Percentiles rank a stretch among this genome's conserved stretches.
Conservation (phyloP, 805 yeast species). For the Myxozyma udenii region DNA sequence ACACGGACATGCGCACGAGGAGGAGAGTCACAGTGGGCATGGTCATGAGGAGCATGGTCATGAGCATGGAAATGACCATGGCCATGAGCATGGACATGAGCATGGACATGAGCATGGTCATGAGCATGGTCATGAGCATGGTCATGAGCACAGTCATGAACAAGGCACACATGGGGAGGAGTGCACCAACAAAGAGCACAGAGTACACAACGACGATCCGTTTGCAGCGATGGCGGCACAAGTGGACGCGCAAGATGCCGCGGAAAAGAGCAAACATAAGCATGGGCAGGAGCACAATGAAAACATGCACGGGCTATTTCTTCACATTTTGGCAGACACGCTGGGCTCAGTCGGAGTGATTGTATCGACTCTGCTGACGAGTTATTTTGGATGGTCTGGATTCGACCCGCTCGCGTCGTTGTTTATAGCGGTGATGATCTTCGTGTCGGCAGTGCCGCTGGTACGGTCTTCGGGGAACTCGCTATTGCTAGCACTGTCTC, state of each 20-base stretch:
- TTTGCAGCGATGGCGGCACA: conserved; percentile 4
- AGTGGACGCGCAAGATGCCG: conserved; percentile 14
- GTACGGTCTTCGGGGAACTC: conserved; percentile 75
- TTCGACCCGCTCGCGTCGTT: conserved; percentile 93
- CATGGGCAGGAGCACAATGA: conserved; percentile 45
- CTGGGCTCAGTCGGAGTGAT: conserved; percentile 96
- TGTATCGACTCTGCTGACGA: conserved; percentile 76
- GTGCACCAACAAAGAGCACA: conserved; percentile 15
- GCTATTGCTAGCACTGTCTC: conserved; percentile 60
- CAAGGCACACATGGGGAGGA: not conserved
- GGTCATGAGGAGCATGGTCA: not conserved
- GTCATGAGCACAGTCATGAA: conserved; percentile 35
- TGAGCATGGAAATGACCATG: conserved; percentile 33
- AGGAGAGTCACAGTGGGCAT: not conserved
- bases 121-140: conserved; percentile 36
- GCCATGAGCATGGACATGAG: conserved; percentile 30
- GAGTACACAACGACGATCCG: conserved; percentile 17
- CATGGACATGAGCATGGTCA: conserved; percentile 28
- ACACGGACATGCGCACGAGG: conserved; percentile 1
- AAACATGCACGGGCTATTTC: conserved; percentile 90
- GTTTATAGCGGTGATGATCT: conserved; percentile 75
- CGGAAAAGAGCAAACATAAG: conserved; percentile 17
- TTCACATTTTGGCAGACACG: conserved; percentile 93
- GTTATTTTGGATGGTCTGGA: conserved; percentile 66
- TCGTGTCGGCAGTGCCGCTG: conserved; percentile 79